Percentiles rank a stretch among this genome's conserved stretches.
phyloP scores from a whole-genome alignment of 2,329 filamentous ascomycete species.

The Aspergillus bombycis region DNA sequence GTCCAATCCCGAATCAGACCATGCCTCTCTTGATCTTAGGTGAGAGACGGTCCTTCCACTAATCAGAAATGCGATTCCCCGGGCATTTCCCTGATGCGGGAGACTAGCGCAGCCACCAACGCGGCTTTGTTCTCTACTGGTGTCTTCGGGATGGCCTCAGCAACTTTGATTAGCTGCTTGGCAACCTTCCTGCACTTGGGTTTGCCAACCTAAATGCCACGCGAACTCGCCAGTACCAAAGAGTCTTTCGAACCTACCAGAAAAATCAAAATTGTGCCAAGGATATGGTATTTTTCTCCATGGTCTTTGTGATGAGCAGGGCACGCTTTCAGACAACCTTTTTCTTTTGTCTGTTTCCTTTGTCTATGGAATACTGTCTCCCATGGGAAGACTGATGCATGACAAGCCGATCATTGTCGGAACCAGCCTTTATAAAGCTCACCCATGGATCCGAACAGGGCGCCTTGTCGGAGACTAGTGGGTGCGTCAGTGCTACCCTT shows the following conservation, averaged over 20 bases:
- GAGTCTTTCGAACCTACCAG: not conserved
- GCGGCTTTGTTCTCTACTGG: not conserved
- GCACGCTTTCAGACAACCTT: too few relatives aligned
- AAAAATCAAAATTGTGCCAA: not conserved
- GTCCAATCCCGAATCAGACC: not conserved
- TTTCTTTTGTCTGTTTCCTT: not conserved
- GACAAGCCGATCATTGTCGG: not conserved
- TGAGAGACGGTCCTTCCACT: not conserved
- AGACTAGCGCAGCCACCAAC: not conserved
- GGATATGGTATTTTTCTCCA: not conserved
- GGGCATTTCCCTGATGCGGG: not conserved
- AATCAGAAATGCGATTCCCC: not conserved
- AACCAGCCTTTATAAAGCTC: not conserved
- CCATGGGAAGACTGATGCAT: not conserved
- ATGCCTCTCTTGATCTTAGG: not conserved
- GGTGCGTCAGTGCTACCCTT: too few relatives aligned
- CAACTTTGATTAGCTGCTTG: not conserved
- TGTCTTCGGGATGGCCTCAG: not conserved
- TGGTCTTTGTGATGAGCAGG: not conserved
- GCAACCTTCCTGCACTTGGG: not conserved
- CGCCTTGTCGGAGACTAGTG: not conserved
- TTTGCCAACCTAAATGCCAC: not conserved
- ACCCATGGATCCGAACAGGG: not conserved
- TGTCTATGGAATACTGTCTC: not conserved
- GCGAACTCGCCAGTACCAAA: not conserved